Evolutionary conservation across 2,329 filamentous ascomycete species (phyloP), one percentile per base, ranked within the genome.

Genomic region (Fusarium sp.): DNA sequence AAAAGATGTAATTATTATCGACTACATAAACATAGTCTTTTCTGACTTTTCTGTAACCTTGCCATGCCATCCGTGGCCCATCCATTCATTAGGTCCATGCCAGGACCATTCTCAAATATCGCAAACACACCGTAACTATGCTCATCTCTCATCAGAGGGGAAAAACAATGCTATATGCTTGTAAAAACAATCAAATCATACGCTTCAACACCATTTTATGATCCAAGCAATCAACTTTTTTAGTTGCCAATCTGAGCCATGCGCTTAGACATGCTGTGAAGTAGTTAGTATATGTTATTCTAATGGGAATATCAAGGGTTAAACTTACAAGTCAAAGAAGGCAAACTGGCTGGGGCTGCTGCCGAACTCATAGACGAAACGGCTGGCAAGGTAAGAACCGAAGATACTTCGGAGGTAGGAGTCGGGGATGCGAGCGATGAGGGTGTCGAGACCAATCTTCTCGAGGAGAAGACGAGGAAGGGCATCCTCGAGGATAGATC

Each of bases 321-420:
- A 48, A 64, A 91, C 92, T 89, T 84, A 94, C 92, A 98, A 99
- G 79, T 97, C 93, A 82, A 97, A 99, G 86, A 99, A 99, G 41
- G 95, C 94, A 84, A 99, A 98, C 77, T 98, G 95, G 84, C 91
- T 96, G 7, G 96, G 94, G 72, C 89, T 91, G 79, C 94, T 94
- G 76, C 96, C 96, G 79, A 95, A 96, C 79, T 97, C 90, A 81
- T 99, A 99, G 42, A 99, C 93, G 79, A 99, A 99, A 44, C 96
- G 91, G 77, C 92, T 97, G 50, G 96, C 95, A 72, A 99, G 86
- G 82, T 95, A 98, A 79, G 93, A 97, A 73, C 96, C 96, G 78
- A 99, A 99, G 79, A 99, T 98, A 71, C 94, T 91, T 71, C 94
- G 89, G 68, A 99, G 88, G 79, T 99, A 99, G 73, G 90, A 91